Base-by-base conservation (phyloP, 2,329 filamentous ascomycete species). In the Aspergillus sp. region DNA sequence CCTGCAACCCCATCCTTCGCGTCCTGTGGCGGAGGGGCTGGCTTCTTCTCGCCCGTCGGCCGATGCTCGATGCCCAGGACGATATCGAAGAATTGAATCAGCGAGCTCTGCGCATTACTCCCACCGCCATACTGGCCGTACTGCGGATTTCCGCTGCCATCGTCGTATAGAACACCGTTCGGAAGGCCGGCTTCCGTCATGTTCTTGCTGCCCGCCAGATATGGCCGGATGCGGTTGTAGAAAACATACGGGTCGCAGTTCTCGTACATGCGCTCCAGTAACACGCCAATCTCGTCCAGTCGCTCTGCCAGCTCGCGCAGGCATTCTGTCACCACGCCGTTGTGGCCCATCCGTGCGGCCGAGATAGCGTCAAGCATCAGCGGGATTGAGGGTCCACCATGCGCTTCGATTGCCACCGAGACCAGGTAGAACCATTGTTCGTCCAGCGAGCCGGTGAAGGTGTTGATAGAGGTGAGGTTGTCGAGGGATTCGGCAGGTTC, bases 351-450 rank as follows among this genome's bases (percentile, higher is more conserved):
- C 43, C 88, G 81, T 26, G 84, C 90, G 33, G 90, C 90, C 44
- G 80, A 75, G 48, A 98, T 90, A 41, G 93, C 93, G 36, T 82
- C 78, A 38, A 98, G 75, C 88, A 96, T 95, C 48, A 95, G 72
- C 0, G 89, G 83, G 45, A 98, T 83, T 48, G 90, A 86, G 3
- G 89, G 86, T 0, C 84, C 93, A 28, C 88, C 91, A 47, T 88
- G 84, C 46, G 90, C 89, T 70, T 98, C 93, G 53, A 98, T 96
- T 52, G 91, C 93, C 3, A 96, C 87, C 0, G 89, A 96, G 44
- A 97, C 82, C 8, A 98, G 77, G 65, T 97, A 98, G 65, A 98
- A 98, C 93, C 93, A 98, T 52, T 93, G 95, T 71, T 98, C 93
- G 63, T 98, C 93, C 46, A 94, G 75, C 5, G 89, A 90, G 43